These are phyloP conservation scores for Myochromella boudieri DNA, from an alignment of 768 basidiomycete genomes.

Conservation along the genomic window DNA sequence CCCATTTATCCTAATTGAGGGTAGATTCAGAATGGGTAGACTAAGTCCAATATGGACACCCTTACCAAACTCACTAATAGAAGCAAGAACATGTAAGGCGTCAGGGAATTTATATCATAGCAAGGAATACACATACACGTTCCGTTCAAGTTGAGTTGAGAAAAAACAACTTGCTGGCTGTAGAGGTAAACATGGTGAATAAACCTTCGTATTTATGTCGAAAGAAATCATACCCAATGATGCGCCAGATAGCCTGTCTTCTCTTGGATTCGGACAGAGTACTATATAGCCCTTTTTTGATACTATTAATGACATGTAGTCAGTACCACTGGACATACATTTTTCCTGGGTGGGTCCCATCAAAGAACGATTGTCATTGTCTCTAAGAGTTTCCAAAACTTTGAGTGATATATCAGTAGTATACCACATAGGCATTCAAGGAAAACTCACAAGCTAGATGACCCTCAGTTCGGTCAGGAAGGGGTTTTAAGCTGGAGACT, in stretches of 20 bases:
- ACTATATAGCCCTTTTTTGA: conserved; percentile 44
- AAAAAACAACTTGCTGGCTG: conserved; percentile 60
- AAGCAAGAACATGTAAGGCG: not conserved
- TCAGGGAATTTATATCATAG: too few species aligned
- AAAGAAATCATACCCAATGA: conserved; percentile 46
- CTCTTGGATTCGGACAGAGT: conserved; percentile 44
- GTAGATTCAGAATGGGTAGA: not conserved
- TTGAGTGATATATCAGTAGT: too few species aligned
- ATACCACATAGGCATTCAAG: too few species aligned
- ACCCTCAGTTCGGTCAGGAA: too few species aligned
- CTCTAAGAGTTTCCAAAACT: conserved; percentile 45
- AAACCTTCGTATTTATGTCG: not conserved
- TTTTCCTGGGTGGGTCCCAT: conserved; percentile 57
- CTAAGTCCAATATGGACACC: not conserved
- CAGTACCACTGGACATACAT: conserved; percentile 30
- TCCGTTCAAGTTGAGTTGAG: conserved; percentile 40
- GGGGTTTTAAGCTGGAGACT: too few species aligned
- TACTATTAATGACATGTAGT: not conserved
- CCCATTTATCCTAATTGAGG: conserved; percentile 53
- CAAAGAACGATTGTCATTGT: conserved; percentile 44
- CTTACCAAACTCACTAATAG: not conserved
- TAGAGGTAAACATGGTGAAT: not conserved
- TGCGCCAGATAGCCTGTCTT: conserved; percentile 54
- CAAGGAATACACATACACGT: conserved; percentile 28
- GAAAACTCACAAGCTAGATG: too few species aligned